Evolutionary conservation across 2,329 filamentous ascomycete genomes (phyloP).

Genomic region (Penicillium olsonii): DNA sequence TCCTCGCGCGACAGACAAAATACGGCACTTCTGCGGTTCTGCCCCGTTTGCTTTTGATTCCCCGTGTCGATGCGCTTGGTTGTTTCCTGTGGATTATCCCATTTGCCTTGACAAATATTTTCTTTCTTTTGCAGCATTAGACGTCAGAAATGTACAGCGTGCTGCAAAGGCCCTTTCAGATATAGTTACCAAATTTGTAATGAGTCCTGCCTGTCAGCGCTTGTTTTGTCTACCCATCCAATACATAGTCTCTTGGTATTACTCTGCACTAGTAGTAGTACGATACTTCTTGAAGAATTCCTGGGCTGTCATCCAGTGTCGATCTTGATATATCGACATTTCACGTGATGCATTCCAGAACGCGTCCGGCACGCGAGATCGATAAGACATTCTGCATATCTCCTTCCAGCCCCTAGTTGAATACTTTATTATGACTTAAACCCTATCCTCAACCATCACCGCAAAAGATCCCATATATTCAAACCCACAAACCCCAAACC

Average conservation of each 20-base stretch:
- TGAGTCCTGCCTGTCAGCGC: slow-evolving; percentile 5
- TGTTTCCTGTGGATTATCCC: slow-evolving; percentile 2
- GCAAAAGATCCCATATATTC: no score
- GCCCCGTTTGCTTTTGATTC: slow-evolving; percentile 21
- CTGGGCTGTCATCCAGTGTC: background rate
- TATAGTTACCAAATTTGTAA: slow-evolving; percentile 24
- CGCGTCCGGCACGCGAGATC: slow-evolving; percentile 6
- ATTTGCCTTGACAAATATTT: slow-evolving; percentile 12
- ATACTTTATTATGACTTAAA: background rate
- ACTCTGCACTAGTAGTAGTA: no score
- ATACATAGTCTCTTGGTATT: no score
- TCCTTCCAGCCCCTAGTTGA: background rate
- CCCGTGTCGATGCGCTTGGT: slow-evolving; percentile 18
- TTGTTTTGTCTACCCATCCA: no score
- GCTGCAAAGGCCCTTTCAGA: slow-evolving; percentile 11
- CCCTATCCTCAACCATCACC: background rate
- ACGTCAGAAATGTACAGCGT: slow-evolving; percentile 4
- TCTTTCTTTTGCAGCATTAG: slow-evolving; percentile 6
- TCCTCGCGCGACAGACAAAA: slow-evolving; percentile 14
- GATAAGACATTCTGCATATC: background rate
- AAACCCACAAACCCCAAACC: background rate
- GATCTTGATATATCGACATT: background rate
- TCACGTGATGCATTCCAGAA: slow-evolving; percentile 6
- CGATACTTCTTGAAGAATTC: no score
- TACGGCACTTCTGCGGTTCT: slow-evolving; percentile 7